A percentile compares a stretch with the other conserved stretches of the same genome.
These are phyloP conservation scores for Teunomyces funiuensis DNA, from an alignment of 805 yeast genomes.

Conservation along the genomic window DNA sequence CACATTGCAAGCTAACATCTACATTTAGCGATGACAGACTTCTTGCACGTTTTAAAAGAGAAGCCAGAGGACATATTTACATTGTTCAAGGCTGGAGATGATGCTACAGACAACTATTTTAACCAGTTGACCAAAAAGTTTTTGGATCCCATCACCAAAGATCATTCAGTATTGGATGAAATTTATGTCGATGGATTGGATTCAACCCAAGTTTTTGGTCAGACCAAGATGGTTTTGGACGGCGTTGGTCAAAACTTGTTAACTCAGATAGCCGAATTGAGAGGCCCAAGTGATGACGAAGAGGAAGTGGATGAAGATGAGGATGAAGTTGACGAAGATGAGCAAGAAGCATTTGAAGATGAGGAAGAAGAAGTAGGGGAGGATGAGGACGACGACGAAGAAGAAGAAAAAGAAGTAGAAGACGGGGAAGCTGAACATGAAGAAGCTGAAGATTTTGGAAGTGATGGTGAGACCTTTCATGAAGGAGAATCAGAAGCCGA, in stretches of 20 bases:
- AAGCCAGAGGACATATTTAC: constrained; percentile 27
- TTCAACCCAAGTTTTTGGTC: constrained; percentile 92
- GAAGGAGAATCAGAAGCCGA: constrained; percentile 24
- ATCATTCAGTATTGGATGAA: constrained; percentile 71
- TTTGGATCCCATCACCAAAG: constrained; percentile 58
- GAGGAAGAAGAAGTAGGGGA: constrained; percentile 19
- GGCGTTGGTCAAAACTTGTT: constrained; percentile 68
- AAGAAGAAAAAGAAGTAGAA: constrained; percentile 22
- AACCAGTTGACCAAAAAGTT: constrained; percentile 44
- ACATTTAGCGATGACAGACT: constrained; percentile 19
- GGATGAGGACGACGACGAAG: constrained; percentile 9
- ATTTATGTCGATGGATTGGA: constrained; percentile 83
- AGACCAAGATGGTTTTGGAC: constrained; percentile 80
- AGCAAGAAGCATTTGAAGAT: too few relatives aligned
- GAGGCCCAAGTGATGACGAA: constrained; percentile 16
- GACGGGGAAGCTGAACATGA: constrained; percentile 15
- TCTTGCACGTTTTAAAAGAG: constrained; percentile 20
- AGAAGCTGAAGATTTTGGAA: constrained; percentile 16
- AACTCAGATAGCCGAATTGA: constrained; percentile 40
- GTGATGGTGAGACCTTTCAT: constrained; percentile 9
- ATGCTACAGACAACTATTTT: constrained; percentile 17
- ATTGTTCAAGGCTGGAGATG: constrained; percentile 14
- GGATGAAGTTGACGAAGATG: constrained; percentile 7
- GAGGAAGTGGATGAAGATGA: constrained; percentile 18
- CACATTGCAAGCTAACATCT: neutral